phyloP scores from a whole-genome alignment of 2,329 filamentous ascomycete species.

The Leptographium radiaticola region DNA sequence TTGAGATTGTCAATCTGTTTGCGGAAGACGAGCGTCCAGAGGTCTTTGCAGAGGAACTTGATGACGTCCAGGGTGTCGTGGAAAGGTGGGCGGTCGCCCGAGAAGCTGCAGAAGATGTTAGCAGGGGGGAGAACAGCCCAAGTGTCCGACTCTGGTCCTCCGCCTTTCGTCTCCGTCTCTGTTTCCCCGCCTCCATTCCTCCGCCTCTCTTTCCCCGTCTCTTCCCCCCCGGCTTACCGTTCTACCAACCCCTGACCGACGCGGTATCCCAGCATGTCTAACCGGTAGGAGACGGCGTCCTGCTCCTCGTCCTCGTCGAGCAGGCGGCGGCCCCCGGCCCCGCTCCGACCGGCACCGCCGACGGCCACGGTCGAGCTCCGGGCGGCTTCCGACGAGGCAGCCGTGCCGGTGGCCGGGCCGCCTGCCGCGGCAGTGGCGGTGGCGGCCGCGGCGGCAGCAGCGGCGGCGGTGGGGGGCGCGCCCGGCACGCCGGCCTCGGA shows the following conservation, averaged over 20 bases:
- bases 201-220: neutral
- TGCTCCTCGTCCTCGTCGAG: conserved; percentile 69
- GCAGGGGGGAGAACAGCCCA: neutral
- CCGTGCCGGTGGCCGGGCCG: conserved; percentile 2
- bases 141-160: too few species aligned
- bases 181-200: neutral
- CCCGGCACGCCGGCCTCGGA: conserved; percentile 7
- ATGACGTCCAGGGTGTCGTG: conserved; percentile 90
- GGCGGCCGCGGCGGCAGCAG: neutral
- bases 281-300: conserved; percentile 71
- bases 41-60: conserved; percentile 96
- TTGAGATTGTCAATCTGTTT: conserved; percentile 99
- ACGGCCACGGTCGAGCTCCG: conserved; percentile 1
- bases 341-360: neutral
- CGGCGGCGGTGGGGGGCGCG: neutral
- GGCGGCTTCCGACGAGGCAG: neutral
- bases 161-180: neutral
- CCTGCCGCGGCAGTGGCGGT: neutral
- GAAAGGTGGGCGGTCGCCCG: conserved; percentile 72
- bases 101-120: conserved; percentile 44
- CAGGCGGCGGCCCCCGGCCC: conserved; percentile 15
- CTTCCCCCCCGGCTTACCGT: conserved; percentile 40
- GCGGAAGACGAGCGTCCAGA: conserved; percentile 87
- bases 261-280: conserved; percentile 78
- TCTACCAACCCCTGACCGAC: conserved; percentile 89